Evolutionary conservation across 768 basidiomycete genomes (phyloP).

Genomic region (Psilocybe subaeruginosa): DNA sequence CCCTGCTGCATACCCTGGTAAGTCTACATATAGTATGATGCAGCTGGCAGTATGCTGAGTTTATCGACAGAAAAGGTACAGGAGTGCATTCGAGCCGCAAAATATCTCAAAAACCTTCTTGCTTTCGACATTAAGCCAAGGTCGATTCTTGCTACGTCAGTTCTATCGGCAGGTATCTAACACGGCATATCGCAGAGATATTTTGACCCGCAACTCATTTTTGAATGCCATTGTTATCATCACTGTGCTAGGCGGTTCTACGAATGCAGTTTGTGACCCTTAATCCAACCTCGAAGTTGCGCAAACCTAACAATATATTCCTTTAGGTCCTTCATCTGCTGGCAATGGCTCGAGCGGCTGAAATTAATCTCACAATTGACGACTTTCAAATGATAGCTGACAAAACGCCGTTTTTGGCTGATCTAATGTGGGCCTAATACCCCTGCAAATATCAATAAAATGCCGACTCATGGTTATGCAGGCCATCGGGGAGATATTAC

Average conservation of each 20-base stretch:
- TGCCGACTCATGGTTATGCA: slow-evolving; percentile 21
- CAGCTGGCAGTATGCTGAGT: background rate
- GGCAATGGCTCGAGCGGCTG: slow-evolving; percentile 84
- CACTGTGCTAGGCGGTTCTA: slow-evolving; percentile 84
- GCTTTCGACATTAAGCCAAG: slow-evolving; percentile 83
- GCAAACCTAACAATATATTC: too few species aligned
- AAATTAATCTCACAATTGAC: slow-evolving; percentile 73
- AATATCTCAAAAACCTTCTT: slow-evolving; percentile 74
- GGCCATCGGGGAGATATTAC: slow-evolving; percentile 84
- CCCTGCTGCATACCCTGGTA: slow-evolving; percentile 75
- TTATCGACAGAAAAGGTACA: slow-evolving; percentile 66
- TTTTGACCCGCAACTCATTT: slow-evolving; percentile 56
- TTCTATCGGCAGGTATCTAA: background rate
- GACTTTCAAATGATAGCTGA: slow-evolving; percentile 85
- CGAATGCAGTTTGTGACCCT: slow-evolving; percentile 67
- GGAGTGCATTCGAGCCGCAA: slow-evolving; percentile 80
- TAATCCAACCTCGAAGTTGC: background rate
- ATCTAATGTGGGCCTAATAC: slow-evolving; percentile 50
- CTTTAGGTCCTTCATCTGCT: slow-evolving; percentile 77
- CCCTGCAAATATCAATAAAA: too few species aligned
- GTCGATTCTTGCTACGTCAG: slow-evolving; percentile 30
- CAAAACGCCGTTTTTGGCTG: slow-evolving; percentile 83
- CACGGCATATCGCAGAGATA: slow-evolving; percentile 34
- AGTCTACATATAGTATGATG: slow-evolving; percentile 8
- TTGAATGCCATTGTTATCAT: slow-evolving; percentile 83